Evolutionary conservation across 2,329 filamentous ascomycete species (phyloP).

Genomic region (Penicillium sp.): DNA sequence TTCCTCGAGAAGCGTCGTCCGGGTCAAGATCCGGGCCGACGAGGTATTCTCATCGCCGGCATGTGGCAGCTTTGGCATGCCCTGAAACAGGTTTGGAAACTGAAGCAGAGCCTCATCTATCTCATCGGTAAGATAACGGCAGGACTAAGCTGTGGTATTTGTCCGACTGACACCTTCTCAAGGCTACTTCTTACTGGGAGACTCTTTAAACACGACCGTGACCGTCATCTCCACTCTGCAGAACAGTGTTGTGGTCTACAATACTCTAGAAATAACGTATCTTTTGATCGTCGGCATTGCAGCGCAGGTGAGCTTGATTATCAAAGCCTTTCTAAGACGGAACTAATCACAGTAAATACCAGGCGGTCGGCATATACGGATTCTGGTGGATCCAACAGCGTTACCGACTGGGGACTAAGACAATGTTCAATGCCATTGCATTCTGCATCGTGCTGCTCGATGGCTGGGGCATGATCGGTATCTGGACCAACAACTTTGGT

Average conservation of each 20-base stretch:
- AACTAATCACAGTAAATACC: neutral
- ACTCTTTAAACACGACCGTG: slow-evolving; percentile 64
- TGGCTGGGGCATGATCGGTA: slow-evolving; percentile 56
- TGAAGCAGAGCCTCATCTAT: slow-evolving; percentile 63
- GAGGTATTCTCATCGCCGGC: slow-evolving; percentile 52
- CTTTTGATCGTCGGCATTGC: slow-evolving; percentile 62
- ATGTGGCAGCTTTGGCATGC: slow-evolving; percentile 59
- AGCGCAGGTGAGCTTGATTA: slow-evolving; percentile 47
- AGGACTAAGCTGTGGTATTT: neutral
- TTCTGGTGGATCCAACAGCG: slow-evolving; percentile 60
- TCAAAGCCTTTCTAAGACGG: neutral
- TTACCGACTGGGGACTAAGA: slow-evolving; percentile 58
- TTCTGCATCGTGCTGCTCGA: slow-evolving; percentile 57
- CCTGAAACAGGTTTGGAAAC: slow-evolving; percentile 55
- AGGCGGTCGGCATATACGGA: slow-evolving; percentile 53
- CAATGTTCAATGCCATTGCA: slow-evolving; percentile 63
- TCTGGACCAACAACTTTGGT: slow-evolving; percentile 51
- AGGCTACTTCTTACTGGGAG: slow-evolving; percentile 63
- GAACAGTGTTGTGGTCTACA: slow-evolving; percentile 60
- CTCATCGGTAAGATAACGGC: slow-evolving; percentile 47
- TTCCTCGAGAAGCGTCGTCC: slow-evolving; percentile 59
- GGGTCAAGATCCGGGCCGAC: slow-evolving; percentile 49
- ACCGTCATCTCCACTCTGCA: slow-evolving; percentile 63
- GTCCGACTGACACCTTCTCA: neutral
- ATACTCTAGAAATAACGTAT: slow-evolving; percentile 61